Base-by-base conservation (phyloP, 2,329 filamentous ascomycete genomes). In the Harringtonia lauricola region DNA sequence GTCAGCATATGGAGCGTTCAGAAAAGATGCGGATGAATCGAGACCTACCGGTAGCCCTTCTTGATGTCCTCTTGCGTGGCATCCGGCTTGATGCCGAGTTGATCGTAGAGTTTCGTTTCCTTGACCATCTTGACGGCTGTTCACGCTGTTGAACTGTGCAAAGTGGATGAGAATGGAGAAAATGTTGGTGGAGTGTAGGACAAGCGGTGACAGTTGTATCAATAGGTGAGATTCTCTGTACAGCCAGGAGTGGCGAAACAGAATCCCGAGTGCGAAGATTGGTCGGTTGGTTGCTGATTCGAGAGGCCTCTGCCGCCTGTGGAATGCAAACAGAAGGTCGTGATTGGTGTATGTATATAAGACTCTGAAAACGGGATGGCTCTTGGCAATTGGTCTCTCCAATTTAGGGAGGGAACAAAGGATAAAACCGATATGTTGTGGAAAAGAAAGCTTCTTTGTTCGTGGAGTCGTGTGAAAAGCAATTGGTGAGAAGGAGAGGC, bases 1-100 rank as follows among this genome's bases (percentile, higher is more conserved):
- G 43, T 46, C 45, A 46, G 42, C 35, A 17, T 26, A 10, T 26
- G 24, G 13, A 2, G 24, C 3, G 35, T 3, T 15, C 15, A 29
- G 15, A 21, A 18, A 19, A 18, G 36, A 5, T 31, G 14, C 29
- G 18, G 41, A n/a, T n/a, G n/a, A n/a, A n/a, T n/a, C n/a, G 28
- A 37, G 24, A 42, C 76, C 64, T 80, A 86, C 81, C 85, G 77
- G 64, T 95, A 95, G 46, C 81, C 92, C 63, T 96, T 98, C 64
- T 95, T 96, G 62, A 98, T 94, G 52, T 96, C 90, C 59, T 95
- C 90, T 65, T 94, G 86, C 21, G 79, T 74, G 21, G 89, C 87
- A 48, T 80, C 76, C 31, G 90, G 77, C 62, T 86, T 83, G 64
- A 95, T 70, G 60, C 74, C 71, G 56, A 98, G 73, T 51, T 79